Base-by-base conservation (phyloP, 2,329 filamentous ascomycete species). In the Ceratocystis diversiconidia region DNA sequence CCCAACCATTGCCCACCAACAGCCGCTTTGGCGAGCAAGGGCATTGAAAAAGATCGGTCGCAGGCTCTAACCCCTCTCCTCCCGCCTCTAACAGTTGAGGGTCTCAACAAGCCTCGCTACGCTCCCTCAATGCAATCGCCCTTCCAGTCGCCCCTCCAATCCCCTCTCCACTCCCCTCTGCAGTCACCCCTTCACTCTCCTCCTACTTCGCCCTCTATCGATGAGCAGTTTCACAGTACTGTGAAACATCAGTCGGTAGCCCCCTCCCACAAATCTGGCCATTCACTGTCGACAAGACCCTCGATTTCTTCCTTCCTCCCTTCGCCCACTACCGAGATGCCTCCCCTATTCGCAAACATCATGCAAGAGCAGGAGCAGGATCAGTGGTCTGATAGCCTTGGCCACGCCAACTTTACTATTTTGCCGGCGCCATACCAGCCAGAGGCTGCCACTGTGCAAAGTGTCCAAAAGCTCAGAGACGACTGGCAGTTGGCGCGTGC, bases 391-490 rank as follows among this genome's bases (percentile, higher is more conserved):
- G 84, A 87, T 72, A 85, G 85, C 66, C 83, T 97, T 15, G 92
- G 92, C 32, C 92, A 97, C 73, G 92, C 92, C 69, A 96, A 97
- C 77, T 96, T 95, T 74, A 92, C 84, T 71, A 95, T 97, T 70
- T 78, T 83, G 25, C 92, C 92, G 0, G 83, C 86, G 73, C 92
- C 92, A 0, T 96, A 96, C 72, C 75, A 83, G 7, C 87, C 90
- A 0, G 80, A 85, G 17, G 72, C 73, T 2, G 83, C 83, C 68
- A 84, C 87, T 69, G 72, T 85, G 8, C 79, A 82, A 3, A 73
- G 78, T 0, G 75, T 84, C 30, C 81, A 81, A 43, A 81, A 85
- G 71, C 79, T 96, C 62, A 85, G 88, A 63, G 79, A 83, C 5
- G 88, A 95, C 71, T 96, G 92, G 91, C 87, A 92, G 70, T 76